These are phyloP conservation scores for Soucietia sequanensis DNA, from an alignment of 805 yeast species.

Conservation along the genomic window DNA sequence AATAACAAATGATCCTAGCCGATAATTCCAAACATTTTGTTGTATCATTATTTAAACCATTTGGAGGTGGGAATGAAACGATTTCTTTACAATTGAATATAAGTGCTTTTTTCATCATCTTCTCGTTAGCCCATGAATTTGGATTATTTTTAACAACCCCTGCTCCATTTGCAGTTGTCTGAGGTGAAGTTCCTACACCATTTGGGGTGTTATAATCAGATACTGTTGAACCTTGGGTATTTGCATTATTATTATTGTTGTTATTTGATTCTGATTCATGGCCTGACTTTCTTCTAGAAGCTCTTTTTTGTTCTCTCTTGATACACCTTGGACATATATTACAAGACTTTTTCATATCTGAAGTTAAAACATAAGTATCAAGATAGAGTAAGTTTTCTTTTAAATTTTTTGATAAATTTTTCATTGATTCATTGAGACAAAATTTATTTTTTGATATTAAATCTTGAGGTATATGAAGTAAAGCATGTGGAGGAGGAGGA, in stretches of 20 bases:
- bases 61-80: slow-evolving; percentile 66
- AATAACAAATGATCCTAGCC: slow-evolving; percentile 89
- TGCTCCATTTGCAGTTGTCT: slow-evolving; percentile 11
- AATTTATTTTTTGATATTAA: slow-evolving; percentile 85
- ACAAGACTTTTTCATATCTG: slow-evolving; percentile 50
- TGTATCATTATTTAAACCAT: slow-evolving; percentile 32
- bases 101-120: slow-evolving; percentile 74
- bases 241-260: slow-evolving; percentile 5
- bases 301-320: slow-evolving; percentile 90
- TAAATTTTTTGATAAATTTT: slow-evolving; percentile 39
- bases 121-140: slow-evolving; percentile 73
- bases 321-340: slow-evolving; percentile 86
- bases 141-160: slow-evolving; percentile 50
- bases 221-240: no score
- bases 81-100: slow-evolving; percentile 91
- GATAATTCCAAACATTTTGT: slow-evolving; percentile 46
- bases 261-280: slow-evolving; percentile 10
- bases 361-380: slow-evolving; percentile 78
- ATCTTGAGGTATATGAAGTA: slow-evolving; percentile 82
- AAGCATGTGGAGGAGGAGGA: slow-evolving; percentile 73
- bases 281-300: slow-evolving; percentile 80
- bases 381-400: slow-evolving; percentile 58
- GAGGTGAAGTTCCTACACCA: background rate
- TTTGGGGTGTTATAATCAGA: slow-evolving; percentile 2
- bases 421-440: slow-evolving; percentile 55